Evolutionary conservation across 148 eudicot species (phyloP).

Genomic region (Rhododendron molle): DNA sequence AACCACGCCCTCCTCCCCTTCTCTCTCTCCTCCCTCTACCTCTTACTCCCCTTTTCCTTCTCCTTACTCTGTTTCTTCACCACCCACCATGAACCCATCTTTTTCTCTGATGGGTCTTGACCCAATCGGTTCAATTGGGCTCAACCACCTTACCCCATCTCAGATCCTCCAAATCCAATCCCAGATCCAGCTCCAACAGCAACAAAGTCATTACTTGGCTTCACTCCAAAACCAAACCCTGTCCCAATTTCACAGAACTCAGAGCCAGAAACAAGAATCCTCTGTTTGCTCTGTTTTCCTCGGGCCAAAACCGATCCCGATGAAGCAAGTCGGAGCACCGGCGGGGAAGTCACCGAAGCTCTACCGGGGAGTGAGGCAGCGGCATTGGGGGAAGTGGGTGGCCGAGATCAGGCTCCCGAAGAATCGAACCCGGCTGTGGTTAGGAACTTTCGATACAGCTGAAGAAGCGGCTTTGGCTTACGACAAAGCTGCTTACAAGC

Average conservation of each 20-base stretch:
- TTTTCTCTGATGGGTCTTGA: slow-evolving; percentile 21
- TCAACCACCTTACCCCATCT: slow-evolving; percentile 33
- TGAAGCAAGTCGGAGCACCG: slow-evolving; percentile 40
- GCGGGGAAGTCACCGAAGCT: slow-evolving; percentile 38
- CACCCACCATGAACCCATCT: slow-evolving; percentile 12
- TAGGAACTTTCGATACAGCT: slow-evolving; percentile 65
- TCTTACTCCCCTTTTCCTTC: slow-evolving; percentile 17
- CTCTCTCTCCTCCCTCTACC: background rate
- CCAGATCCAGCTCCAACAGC: slow-evolving; percentile 33
- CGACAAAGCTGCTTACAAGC: slow-evolving; percentile 73
- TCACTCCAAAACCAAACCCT: slow-evolving; percentile 5
- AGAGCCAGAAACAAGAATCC: background rate
- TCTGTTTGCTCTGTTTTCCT: slow-evolving; percentile 19
- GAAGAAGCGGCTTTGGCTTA: slow-evolving; percentile 77
- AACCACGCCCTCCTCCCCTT: slow-evolving; percentile 17
- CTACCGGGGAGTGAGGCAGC: slow-evolving; percentile 76
- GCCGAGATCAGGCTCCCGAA: slow-evolving; percentile 81
- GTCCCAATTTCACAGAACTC: background rate
- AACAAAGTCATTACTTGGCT: slow-evolving; percentile 17
- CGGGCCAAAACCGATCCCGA: slow-evolving; percentile 36
- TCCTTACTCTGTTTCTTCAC: slow-evolving; percentile 10
- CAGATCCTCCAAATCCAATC: slow-evolving; percentile 48
- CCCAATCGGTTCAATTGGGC: slow-evolving; percentile 27
- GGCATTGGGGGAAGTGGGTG: slow-evolving; percentile 94
- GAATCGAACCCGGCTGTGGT: slow-evolving; percentile 78